Evolutionary conservation across 2,329 filamentous ascomycete species (phyloP).

Genomic region (Lasiodiplodia theobromae): DNA sequence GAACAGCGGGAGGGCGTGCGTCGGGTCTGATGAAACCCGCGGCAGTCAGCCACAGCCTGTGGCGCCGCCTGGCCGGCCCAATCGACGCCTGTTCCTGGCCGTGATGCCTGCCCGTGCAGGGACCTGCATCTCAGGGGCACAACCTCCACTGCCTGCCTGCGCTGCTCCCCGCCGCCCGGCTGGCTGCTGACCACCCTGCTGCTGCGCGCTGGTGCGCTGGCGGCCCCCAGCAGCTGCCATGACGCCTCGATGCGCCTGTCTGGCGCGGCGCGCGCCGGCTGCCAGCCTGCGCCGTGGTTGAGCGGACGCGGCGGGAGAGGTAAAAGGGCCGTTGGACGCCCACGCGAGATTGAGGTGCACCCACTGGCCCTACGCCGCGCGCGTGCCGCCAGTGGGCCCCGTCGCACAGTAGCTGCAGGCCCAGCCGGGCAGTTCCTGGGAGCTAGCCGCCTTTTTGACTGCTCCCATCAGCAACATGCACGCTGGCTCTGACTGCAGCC

Average conservation of each 20-base stretch:
- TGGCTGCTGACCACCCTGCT: slow-evolving; percentile 8
- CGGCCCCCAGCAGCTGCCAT: neutral
- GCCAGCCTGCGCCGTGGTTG: neutral
- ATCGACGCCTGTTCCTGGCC: slow-evolving; percentile 20
- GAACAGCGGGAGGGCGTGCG: slow-evolving; percentile 19
- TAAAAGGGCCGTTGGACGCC: slow-evolving; percentile 1
- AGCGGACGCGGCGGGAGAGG: neutral
- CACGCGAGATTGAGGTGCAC: slow-evolving; percentile 20
- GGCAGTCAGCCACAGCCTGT: slow-evolving; percentile 17
- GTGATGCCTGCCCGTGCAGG: slow-evolving; percentile 12
- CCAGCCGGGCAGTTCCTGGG: slow-evolving; percentile 19
- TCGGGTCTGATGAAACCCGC: slow-evolving; percentile 9
- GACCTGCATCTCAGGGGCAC: slow-evolving; percentile 25
- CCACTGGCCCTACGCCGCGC: slow-evolving; percentile 4
- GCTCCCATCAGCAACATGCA: neutral
- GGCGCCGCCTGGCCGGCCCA: slow-evolving; percentile 6
- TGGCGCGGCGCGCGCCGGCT: neutral
- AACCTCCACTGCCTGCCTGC: neutral
- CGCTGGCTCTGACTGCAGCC: neutral
- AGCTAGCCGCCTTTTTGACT: slow-evolving; percentile 5
- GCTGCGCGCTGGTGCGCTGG: neutral
- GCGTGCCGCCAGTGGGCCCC: slow-evolving; percentile 3
- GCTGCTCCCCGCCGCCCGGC: neutral
- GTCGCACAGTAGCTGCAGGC: neutral
- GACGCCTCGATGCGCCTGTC: neutral